Evolutionary conservation across 2,329 filamentous ascomycete species (phyloP).

Genomic region (Colletotrichum destructivum): DNA sequence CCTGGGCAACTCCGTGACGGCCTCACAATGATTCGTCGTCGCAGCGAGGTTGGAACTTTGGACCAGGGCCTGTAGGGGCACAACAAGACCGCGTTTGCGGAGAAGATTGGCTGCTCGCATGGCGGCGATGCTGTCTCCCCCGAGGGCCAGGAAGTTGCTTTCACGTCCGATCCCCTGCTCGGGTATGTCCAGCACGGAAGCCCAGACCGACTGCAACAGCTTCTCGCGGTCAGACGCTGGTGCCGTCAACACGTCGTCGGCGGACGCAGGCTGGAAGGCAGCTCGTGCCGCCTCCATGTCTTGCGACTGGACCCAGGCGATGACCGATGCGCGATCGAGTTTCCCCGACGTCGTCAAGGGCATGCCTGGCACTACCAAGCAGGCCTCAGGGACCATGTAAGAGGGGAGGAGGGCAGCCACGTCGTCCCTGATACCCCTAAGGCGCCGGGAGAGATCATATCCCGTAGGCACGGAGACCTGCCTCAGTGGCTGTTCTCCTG

Average conservation of each 20-base stretch:
- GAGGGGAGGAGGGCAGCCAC: background rate
- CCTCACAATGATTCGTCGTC: background rate
- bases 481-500: background rate
- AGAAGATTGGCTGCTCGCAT: constrained; percentile 2
- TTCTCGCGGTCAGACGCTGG: background rate
- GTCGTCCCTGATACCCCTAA: background rate
- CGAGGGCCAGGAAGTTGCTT: constrained; percentile 9
- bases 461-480: constrained; percentile 1
- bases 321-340: constrained; percentile 2
- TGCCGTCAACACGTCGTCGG: background rate
- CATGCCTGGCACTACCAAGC: constrained; percentile 1
- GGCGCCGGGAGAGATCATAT: background rate
- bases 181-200: constrained; percentile 2
- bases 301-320: background rate
- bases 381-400: constrained; percentile 3
- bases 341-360: constrained; percentile 1
- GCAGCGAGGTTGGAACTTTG: constrained; percentile 4
- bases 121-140: constrained; percentile 11
- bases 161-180: background rate
- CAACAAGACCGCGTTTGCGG: background rate
- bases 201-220: constrained; percentile 2
- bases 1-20: background rate
- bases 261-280: background rate
- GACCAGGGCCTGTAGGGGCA: constrained; percentile 3
- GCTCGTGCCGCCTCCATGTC: constrained; percentile 1